Conservation (phyloP, 2,329 filamentous ascomycete species). For the Macrophomina phaseolina region DNA sequence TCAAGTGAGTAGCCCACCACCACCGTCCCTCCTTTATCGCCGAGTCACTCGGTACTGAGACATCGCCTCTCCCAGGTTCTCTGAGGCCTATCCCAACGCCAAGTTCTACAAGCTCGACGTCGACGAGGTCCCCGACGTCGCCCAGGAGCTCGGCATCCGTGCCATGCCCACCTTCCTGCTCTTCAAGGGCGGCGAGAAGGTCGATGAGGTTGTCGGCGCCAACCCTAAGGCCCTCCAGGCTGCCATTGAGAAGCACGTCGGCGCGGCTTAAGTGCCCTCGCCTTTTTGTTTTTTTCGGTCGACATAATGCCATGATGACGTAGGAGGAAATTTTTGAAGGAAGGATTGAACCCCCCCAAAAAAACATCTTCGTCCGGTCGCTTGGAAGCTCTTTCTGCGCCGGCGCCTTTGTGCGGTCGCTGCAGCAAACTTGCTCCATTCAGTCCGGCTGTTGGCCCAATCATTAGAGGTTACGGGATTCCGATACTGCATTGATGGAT, state of each 20-base stretch:
- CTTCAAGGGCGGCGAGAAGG: slow-evolving; percentile 79
- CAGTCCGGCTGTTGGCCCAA: not conserved
- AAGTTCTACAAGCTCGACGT: slow-evolving; percentile 92
- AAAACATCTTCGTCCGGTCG: not conserved
- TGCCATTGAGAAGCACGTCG: slow-evolving; percentile 51
- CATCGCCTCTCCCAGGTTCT: slow-evolving; percentile 55
- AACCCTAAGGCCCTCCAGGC: slow-evolving; percentile 72
- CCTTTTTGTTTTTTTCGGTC: not conserved
- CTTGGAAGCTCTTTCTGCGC: not conserved
- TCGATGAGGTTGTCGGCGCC: slow-evolving; percentile 77
- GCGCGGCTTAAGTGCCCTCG: slow-evolving; percentile 26
- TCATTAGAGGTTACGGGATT: slow-evolving; percentile 5
- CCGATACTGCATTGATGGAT: slow-evolving; percentile 20
- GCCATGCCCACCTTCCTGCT: slow-evolving; percentile 93
- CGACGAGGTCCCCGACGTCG: slow-evolving; percentile 77
- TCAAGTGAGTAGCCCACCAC: slow-evolving; percentile 57
- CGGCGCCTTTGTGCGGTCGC: not conserved
- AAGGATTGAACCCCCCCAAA: not conserved
- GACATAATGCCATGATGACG: slow-evolving; percentile 15
- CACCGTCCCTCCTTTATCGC: slow-evolving; percentile 1
- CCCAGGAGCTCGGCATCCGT: slow-evolving; percentile 77
- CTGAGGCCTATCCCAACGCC: slow-evolving; percentile 63
- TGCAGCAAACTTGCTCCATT: not conserved
- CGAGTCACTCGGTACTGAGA: slow-evolving; percentile 19
- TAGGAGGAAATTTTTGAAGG: not conserved